phyloP scores from a whole-genome alignment of 202 grass and related monocot species.

The Schoenoplectus tabernaemontani region DNA sequence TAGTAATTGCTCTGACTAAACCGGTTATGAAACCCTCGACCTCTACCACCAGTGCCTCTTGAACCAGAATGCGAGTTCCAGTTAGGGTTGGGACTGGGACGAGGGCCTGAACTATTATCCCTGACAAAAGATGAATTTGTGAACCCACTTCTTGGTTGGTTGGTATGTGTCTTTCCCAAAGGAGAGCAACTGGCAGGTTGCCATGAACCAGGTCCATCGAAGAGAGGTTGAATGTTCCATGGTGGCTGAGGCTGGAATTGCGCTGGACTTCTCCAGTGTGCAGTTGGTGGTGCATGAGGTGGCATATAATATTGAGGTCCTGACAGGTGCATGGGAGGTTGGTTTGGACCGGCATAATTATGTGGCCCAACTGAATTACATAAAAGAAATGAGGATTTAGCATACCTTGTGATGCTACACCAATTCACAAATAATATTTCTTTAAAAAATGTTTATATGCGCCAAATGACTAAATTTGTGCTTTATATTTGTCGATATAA shows the following conservation, averaged over 20 bases:
- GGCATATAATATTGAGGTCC: neutral
- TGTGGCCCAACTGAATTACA: conserved; percentile 1
- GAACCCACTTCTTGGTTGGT: neutral
- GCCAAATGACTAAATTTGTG: no score
- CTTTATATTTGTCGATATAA: no score
- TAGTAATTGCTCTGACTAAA: conserved; percentile 7
- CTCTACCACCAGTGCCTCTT: conserved; percentile 16
- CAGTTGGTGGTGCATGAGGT: neutral
- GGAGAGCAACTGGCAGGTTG: neutral
- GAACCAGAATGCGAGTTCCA: conserved; percentile 18
- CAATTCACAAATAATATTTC: no score
- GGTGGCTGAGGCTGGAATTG: neutral
- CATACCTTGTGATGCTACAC: neutral
- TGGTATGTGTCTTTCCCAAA: neutral
- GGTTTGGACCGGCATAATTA: neutral
- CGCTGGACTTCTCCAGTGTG: conserved; percentile 25
- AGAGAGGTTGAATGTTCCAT: neutral
- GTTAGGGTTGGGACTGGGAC: neutral
- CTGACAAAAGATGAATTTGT: conserved; percentile 1
- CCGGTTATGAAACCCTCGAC: conserved; percentile 3
- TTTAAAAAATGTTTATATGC: no score
- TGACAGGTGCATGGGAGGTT: neutral
- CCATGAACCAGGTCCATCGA: no score
- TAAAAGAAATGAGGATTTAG: conserved; percentile 4
- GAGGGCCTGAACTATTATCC: neutral